phyloP scores from a whole-genome alignment of 805 yeast species.

The Teunomyces aglyptinius region DNA sequence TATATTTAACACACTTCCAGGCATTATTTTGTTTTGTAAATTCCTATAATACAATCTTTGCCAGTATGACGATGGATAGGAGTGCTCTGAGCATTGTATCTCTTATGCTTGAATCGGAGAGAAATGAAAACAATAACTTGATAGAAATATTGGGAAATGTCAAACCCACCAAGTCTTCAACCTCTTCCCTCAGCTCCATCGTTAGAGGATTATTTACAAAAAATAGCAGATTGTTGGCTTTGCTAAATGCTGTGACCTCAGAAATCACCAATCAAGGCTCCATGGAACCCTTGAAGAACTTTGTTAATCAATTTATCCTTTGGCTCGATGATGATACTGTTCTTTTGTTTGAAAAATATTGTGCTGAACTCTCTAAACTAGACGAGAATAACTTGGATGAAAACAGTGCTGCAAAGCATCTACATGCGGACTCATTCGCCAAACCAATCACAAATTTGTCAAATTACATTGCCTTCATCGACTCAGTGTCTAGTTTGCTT shows the following conservation, averaged over 20 bases:
- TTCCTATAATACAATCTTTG: background rate
- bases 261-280: conserved; percentile 14
- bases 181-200: conserved; percentile 27
- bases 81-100: conserved; percentile 3
- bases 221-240: conserved; percentile 27
- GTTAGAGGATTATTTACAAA: conserved; percentile 41
- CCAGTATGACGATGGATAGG: background rate
- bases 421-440: conserved; percentile 19
- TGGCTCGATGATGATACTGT: conserved; percentile 39
- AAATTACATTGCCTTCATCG: conserved; percentile 29
- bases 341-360: conserved; percentile 34
- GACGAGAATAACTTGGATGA: conserved; percentile 7
- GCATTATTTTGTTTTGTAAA: background rate
- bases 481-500: conserved; percentile 16
- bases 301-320: conserved; percentile 37
- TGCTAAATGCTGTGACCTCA: conserved; percentile 13
- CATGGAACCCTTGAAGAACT: conserved; percentile 30
- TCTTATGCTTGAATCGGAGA: conserved; percentile 16
- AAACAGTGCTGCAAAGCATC: conserved; percentile 8
- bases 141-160: conserved; percentile 34
- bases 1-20: background rate
- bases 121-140: conserved; percentile 31
- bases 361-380: conserved; percentile 13
- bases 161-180: conserved; percentile 28
- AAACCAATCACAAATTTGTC: conserved; percentile 32